These are phyloP conservation scores for Myxozyma vanderwaltii DNA, from an alignment of 805 yeast species.

Conservation along the genomic window DNA sequence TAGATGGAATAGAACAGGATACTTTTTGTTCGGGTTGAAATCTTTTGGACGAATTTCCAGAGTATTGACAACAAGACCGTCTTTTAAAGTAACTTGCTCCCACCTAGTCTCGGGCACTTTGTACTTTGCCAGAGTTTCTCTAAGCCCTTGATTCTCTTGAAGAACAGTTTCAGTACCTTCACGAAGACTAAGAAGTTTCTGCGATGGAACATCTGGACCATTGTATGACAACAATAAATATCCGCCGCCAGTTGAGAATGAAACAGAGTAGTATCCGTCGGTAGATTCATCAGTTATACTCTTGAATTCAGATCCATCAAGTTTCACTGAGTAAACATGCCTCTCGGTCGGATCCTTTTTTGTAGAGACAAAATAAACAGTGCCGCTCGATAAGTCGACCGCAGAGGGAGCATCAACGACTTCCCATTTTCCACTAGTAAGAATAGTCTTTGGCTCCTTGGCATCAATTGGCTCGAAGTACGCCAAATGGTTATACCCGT, in stretches of 20 bases:
- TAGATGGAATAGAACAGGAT: constrained; percentile 85
- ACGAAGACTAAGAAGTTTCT: constrained; percentile 63
- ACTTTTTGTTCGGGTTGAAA: constrained; percentile 63
- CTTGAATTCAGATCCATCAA: constrained; percentile 50
- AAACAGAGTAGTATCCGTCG: constrained; percentile 68
- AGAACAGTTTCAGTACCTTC: constrained; percentile 38
- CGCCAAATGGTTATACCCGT: constrained; percentile 73
- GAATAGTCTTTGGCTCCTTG: constrained; percentile 51
- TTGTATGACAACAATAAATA: constrained; percentile 67
- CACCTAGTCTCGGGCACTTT: constrained; percentile 59
- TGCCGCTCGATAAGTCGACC: constrained; percentile 52
- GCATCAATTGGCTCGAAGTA: constrained; percentile 74
- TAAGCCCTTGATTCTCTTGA: constrained; percentile 40
- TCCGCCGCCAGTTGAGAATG: constrained; percentile 79
- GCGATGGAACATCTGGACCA: constrained; percentile 83
- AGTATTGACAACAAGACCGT: constrained; percentile 58
- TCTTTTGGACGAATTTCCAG: constrained; percentile 76
- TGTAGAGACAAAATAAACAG: constrained; percentile 69
- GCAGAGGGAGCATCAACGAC: constrained; percentile 70
- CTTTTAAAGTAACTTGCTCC: constrained; percentile 49
- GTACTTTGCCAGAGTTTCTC: constrained; percentile 43
- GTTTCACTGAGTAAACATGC: constrained; percentile 71
- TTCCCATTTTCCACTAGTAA: constrained; percentile 87
- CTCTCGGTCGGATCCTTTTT: constrained; percentile 78
- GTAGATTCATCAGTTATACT: constrained; percentile 54